Evolutionary conservation across 2,329 filamentous ascomycete species (phyloP).

Genomic region (Cytospora leucostoma): DNA sequence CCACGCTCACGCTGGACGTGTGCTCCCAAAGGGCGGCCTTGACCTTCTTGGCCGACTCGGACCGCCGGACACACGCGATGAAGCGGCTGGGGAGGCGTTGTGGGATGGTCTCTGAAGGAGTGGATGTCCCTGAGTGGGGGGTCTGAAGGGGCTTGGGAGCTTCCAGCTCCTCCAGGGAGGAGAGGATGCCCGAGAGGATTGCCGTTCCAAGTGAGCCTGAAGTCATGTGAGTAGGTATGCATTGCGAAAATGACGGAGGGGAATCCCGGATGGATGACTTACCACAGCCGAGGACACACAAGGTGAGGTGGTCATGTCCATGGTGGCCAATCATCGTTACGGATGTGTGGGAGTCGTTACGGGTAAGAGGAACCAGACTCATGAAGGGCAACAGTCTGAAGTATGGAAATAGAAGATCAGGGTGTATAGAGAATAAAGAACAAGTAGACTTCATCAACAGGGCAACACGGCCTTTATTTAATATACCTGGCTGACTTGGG

Average conservation of each 20-base stretch:
- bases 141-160: constrained; percentile 48
- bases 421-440: constrained; percentile 2
- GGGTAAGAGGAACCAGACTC: constrained; percentile 14
- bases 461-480: background rate
- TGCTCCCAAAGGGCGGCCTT: constrained; percentile 65
- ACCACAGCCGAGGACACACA: constrained; percentile 83
- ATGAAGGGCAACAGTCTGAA: constrained; percentile 35
- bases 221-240: background rate
- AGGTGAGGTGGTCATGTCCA: constrained; percentile 58
- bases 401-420: constrained; percentile 20
- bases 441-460: constrained; percentile 2
- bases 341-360: constrained; percentile 11
- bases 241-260: background rate
- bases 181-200: constrained; percentile 78
- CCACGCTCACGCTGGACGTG: constrained; percentile 62
- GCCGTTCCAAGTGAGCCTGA: constrained; percentile 82
- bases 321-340: constrained; percentile 17
- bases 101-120: constrained; percentile 49
- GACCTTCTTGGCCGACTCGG: constrained; percentile 69
- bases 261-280: constrained; percentile 38
- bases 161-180: constrained; percentile 61
- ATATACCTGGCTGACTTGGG: background rate
- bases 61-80: constrained; percentile 76
- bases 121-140: constrained; percentile 45
- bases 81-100: constrained; percentile 69